Conservation (phyloP, 208 protist genomes). For the Trypanosoma avium region DNA sequence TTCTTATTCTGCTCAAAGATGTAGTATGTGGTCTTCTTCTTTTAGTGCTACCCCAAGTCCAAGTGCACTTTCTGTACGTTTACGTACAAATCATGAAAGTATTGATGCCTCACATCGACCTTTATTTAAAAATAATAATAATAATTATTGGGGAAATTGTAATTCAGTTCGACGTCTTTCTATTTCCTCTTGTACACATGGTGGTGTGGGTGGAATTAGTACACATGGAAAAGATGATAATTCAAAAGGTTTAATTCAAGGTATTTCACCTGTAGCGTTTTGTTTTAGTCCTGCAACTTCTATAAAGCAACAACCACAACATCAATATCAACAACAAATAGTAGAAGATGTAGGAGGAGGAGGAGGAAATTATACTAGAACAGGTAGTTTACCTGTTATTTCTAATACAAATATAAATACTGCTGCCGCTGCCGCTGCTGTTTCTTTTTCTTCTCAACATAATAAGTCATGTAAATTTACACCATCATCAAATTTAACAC, state of each 20-base stretch:
- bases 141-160: constrained; percentile 1
- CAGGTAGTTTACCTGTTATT: too few relatives aligned
- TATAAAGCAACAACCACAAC: constrained; percentile 6
- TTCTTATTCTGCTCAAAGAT: constrained; percentile 5
- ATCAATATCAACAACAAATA: too few relatives aligned
- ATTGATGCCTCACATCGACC: neutral
- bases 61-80: neutral
- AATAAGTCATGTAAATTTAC: neutral
- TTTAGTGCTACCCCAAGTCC: constrained; percentile 19
- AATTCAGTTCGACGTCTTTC: constrained; percentile 7
- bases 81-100: constrained; percentile 2
- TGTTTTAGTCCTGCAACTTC: constrained; percentile 21
- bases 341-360: too few relatives aligned
- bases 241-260: neutral
- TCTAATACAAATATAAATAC: neutral
- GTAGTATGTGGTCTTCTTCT: constrained; percentile 19
- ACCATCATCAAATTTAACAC: constrained; percentile 3
- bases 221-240: constrained; percentile 17
- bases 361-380: too few relatives aligned
- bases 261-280: constrained; percentile 6
- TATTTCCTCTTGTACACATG: constrained; percentile 7
- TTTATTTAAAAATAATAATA: neutral
- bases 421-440: neutral
- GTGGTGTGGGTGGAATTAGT: neutral
- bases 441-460: neutral